These are phyloP conservation scores for Chalara sp. DNA, from an alignment of 2,329 filamentous ascomycete species.

Conservation along the genomic window DNA sequence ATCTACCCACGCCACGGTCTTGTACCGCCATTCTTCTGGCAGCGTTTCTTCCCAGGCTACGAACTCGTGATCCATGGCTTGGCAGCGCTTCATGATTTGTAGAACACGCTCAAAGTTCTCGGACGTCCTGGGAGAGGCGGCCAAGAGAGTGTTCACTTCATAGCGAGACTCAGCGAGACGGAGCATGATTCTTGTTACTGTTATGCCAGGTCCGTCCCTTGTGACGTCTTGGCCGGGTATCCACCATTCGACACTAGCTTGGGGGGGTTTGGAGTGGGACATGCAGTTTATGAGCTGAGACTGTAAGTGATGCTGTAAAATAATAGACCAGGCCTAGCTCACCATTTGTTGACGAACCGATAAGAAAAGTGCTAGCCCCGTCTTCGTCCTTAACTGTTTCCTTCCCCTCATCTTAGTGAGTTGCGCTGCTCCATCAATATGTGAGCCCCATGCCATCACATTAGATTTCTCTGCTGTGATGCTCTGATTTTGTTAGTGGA, in stretches of 20 bases:
- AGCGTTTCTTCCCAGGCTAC: slow-evolving; percentile 43
- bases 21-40: slow-evolving; percentile 43
- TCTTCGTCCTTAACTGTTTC: slow-evolving; percentile 45
- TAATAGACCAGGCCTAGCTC: slow-evolving; percentile 13
- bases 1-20: slow-evolving; percentile 51
- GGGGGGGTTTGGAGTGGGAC: slow-evolving; percentile 43
- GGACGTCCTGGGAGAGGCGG: slow-evolving; percentile 36
- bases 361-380: slow-evolving; percentile 49
- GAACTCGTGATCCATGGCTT: slow-evolving; percentile 45
- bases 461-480: slow-evolving; percentile 46
- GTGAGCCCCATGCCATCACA: slow-evolving; percentile 54
- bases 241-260: slow-evolving; percentile 55
- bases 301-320: slow-evolving; percentile 42
- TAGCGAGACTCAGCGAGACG: slow-evolving; percentile 48
- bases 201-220: slow-evolving; percentile 40
- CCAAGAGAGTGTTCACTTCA: slow-evolving; percentile 45
- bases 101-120: slow-evolving; percentile 45
- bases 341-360: slow-evolving; percentile 56
- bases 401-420: slow-evolving; percentile 51
- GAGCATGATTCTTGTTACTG: slow-evolving; percentile 38
- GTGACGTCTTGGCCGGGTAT: slow-evolving; percentile 40
- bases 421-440: slow-evolving; percentile 58
- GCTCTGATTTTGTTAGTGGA: slow-evolving; percentile 21
- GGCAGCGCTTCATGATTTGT: slow-evolving; percentile 43
- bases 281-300: slow-evolving; percentile 50